These are phyloP conservation scores for Papiliotrema fonsecae DNA, from an alignment of 1,284 basidiomycete species.

Conservation along the genomic window DNA sequence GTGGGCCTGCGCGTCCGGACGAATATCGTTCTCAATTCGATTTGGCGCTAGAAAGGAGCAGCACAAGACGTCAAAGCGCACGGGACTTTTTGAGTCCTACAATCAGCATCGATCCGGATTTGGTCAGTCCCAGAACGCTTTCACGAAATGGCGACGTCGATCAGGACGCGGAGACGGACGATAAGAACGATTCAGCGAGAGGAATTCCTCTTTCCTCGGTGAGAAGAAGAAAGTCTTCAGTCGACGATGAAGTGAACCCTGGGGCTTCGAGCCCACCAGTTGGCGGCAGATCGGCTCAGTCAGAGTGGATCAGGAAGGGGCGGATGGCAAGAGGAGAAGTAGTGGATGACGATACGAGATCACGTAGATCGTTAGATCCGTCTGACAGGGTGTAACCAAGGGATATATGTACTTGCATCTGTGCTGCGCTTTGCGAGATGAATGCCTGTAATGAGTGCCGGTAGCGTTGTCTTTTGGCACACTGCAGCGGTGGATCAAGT, in stretches of 20 bases:
- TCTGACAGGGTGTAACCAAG: not conserved
- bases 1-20: not conserved
- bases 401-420: not conserved
- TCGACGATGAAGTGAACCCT: not conserved
- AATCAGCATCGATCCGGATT: no score
- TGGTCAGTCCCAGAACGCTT: not conserved
- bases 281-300: not conserved
- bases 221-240: not conserved
- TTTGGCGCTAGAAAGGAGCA: slow-evolving; percentile 1
- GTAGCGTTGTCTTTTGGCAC: not conserved
- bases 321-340: not conserved
- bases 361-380: not conserved
- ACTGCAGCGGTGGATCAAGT: no score
- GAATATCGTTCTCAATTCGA: slow-evolving; percentile 2
- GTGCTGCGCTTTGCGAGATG: no score
- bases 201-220: not conserved
- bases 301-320: not conserved
- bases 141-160: not conserved
- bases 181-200: no score
- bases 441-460: not conserved
- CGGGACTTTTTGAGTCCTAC: not conserved
- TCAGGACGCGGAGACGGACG: not conserved
- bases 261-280: not conserved
- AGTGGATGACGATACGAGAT: not conserved
- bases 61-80: not conserved